Evolutionary conservation across 73 alveolate species (phyloP), one percentile per base, ranked within the genome.

Genomic region (Stentor coeruleus): DNA sequence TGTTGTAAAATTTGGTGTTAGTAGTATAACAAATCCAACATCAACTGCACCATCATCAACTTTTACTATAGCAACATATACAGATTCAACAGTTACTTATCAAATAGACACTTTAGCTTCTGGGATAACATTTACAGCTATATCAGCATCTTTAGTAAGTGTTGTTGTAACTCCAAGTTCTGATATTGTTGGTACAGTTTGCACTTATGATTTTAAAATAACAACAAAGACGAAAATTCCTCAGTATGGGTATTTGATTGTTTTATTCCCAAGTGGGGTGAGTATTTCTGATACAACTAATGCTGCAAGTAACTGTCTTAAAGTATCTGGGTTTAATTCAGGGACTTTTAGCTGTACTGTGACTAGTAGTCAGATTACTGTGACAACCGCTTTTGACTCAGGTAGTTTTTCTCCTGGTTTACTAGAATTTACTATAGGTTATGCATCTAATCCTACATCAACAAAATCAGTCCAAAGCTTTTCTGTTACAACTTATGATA

Each of bases 1-100:
- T 79, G 84, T 83, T 60, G 59, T 85, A 66, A 85, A 79, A 59
- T 57, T 85, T 81, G 75, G 88, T 3, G 59, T 76, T 59, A 85
- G 87, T 41, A 83, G 87, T 58, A 40, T 66, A 11, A 85, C 91
- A 6, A 85, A 85, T 42, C 91, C 91, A 0, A 26, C 0, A 0
- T 55, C 88, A 0, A 66, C 81, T 15, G 74, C 75, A 28, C 87
- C 84, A 39, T 39, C 91, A 31, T 81, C 86, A 0, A 4, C 74
- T 20, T 85, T 85, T 33, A 57, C 38, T 4, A 81, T 81, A 14
- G 3, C 58, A 0, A 57, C 87, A 3, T 26, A 82, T 58, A 35
- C 79, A 28, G 74, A 58, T 31, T 49, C 35, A 39, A n/a, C 82
- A 3, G 3, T 49, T 28, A 3, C 38, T 31, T 85, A 85, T 41